phyloP scores from a whole-genome alignment of 2,329 filamentous ascomycete species.

The Trichoderma simmonsii region DNA sequence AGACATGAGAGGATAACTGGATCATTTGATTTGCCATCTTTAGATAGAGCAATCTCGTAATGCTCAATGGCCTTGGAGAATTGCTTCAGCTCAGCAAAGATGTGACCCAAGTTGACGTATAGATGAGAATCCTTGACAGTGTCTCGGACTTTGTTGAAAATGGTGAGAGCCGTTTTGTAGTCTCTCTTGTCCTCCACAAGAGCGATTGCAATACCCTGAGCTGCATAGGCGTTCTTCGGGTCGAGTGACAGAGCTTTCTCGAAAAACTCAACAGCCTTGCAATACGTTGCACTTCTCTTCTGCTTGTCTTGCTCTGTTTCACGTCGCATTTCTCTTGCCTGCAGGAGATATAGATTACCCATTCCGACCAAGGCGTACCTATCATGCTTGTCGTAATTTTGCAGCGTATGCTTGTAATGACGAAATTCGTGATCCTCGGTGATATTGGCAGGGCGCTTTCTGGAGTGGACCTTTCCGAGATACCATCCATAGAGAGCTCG shows the following conservation, averaged over 20 bases:
- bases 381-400: constrained; percentile 95
- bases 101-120: constrained; percentile 89
- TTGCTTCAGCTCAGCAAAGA: constrained; percentile 86
- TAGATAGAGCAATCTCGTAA: constrained; percentile 82
- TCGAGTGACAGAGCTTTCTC: constrained; percentile 97
- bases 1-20: constrained; percentile 79
- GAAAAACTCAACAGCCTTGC: constrained; percentile 94
- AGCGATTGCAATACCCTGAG: constrained; percentile 92
- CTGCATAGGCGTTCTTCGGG: constrained; percentile 90
- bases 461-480: constrained; percentile 72
- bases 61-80: constrained; percentile 89
- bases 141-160: constrained; percentile 87
- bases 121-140: constrained; percentile 85
- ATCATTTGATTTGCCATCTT: constrained; percentile 71
- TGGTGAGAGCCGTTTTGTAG: constrained; percentile 73
- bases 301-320: constrained; percentile 87
- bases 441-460: constrained; percentile 76
- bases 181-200: constrained; percentile 94
- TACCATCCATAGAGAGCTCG: constrained; percentile 95
- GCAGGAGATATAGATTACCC: constrained; percentile 86
- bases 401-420: constrained; percentile 94
- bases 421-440: constrained; percentile 87
- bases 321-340: constrained; percentile 90
- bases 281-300: constrained; percentile 82
- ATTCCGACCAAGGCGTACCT: constrained; percentile 95